Conservation (phyloP, 2,329 filamentous ascomycete species). For the Pseudocercospora fuligena region DNA sequence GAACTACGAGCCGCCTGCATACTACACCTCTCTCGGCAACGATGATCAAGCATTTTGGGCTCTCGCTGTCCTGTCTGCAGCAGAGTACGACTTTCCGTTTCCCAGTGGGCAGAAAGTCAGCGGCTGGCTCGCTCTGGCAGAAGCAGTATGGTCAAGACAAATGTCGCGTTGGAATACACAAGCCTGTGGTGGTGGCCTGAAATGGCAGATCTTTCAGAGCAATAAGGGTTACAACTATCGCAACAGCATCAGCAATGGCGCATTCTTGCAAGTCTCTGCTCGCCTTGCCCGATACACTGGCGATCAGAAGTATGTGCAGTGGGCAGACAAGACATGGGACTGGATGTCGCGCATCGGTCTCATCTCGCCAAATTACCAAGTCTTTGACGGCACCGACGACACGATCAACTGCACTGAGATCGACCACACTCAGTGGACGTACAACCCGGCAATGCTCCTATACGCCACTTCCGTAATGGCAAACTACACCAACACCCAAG, state of each 20-base stretch:
- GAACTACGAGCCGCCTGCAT: constrained; percentile 48
- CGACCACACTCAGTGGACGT: constrained; percentile 61
- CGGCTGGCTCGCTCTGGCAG: constrained; percentile 76
- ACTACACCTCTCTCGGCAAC: constrained; percentile 48
- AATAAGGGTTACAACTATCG: constrained; percentile 69
- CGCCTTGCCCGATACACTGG: constrained; percentile 78
- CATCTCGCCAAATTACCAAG: constrained; percentile 55
- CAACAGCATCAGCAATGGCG: constrained; percentile 63
- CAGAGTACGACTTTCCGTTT: constrained; percentile 76
- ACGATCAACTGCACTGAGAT: constrained; percentile 56
- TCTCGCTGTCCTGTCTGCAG: constrained; percentile 78
- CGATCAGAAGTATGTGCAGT: constrained; percentile 77
- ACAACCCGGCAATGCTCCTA: constrained; percentile 61
- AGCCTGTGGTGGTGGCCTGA: constrained; percentile 73
- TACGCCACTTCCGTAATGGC: constrained; percentile 63
- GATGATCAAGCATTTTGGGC: constrained; percentile 79
- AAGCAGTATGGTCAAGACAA: constrained; percentile 82
- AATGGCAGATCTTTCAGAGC: constrained; percentile 84
- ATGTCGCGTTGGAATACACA: constrained; percentile 69
- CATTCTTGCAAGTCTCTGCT: constrained; percentile 63
- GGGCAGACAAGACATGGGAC: constrained; percentile 72
- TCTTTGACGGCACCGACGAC: constrained; percentile 61
- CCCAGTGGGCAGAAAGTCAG: constrained; percentile 55
- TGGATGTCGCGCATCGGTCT: constrained; percentile 57
- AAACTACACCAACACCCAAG: constrained; percentile 52